Conservation (phyloP, 2,329 filamentous ascomycete species). For the Colletotrichum brevisporum region DNA sequence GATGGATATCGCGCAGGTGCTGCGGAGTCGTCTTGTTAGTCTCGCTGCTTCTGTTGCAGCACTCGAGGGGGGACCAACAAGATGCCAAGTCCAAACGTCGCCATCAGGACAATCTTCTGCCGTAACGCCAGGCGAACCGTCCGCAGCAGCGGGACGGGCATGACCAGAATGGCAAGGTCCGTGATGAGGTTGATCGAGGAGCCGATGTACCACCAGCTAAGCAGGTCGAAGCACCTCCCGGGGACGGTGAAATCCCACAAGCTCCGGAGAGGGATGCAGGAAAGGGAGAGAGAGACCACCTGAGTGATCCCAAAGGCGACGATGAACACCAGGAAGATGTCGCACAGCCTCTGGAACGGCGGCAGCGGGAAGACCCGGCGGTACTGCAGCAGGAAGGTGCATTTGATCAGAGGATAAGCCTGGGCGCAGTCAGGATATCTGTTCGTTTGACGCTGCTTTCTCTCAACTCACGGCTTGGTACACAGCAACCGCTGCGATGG, state of each 20-base stretch:
- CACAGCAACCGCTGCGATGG: neutral
- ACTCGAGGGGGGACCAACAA: constrained; percentile 40
- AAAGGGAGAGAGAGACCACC: constrained; percentile 45
- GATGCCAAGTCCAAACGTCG: constrained; percentile 46
- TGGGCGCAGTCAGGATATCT: neutral
- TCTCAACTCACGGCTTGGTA: constrained; percentile 24
- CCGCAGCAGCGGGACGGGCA: constrained; percentile 45
- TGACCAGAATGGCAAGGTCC: constrained; percentile 45
- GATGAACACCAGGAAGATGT: constrained; percentile 46
- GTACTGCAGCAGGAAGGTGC: constrained; percentile 55
- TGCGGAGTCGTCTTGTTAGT: neutral
- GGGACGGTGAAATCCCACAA: constrained; percentile 45
- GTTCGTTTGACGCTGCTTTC: neutral
- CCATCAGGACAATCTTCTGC: constrained; percentile 43
- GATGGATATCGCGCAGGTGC: constrained; percentile 46
- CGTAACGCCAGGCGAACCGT: constrained; percentile 39
- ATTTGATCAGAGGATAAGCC: constrained; percentile 46
- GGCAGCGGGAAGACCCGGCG: constrained; percentile 52
- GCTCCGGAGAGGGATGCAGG: constrained; percentile 46
- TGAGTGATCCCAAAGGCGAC: constrained; percentile 46
- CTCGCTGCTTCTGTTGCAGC: no score
- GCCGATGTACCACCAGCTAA: constrained; percentile 47
- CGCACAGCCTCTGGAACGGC: constrained; percentile 43
- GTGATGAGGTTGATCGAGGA: constrained; percentile 47
- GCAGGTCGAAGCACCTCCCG: constrained; percentile 44